Evolutionary conservation across 2,329 filamentous ascomycete genomes (phyloP).

Genomic region (Chrysoporthe deuterocubensis): DNA sequence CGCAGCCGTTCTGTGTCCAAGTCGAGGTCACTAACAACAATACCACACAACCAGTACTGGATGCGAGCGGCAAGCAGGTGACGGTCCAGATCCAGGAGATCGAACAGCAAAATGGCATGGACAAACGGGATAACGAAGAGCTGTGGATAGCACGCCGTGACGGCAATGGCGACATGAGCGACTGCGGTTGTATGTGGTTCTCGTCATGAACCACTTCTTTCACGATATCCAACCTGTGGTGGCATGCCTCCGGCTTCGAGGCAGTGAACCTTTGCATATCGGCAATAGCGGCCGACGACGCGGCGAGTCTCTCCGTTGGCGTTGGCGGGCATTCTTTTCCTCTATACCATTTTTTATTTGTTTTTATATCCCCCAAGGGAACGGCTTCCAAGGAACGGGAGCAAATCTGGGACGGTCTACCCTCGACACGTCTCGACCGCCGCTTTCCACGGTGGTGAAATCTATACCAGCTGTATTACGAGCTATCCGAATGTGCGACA

Average conservation of each 20-base stretch:
- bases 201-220: slow-evolving; percentile 42
- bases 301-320: neutral
- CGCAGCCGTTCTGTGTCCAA: slow-evolving; percentile 52
- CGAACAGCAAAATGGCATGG: slow-evolving; percentile 29
- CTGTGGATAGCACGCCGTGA: slow-evolving; percentile 29
- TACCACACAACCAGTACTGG: slow-evolving; percentile 41
- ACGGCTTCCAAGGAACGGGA: neutral
- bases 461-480: slow-evolving; percentile 2
- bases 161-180: slow-evolving; percentile 45
- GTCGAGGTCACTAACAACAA: slow-evolving; percentile 49
- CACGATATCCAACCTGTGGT: neutral
- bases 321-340: neutral
- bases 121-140: slow-evolving; percentile 18
- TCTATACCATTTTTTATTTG: neutral
- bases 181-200: slow-evolving; percentile 61
- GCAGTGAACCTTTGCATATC: neutral
- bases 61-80: slow-evolving; percentile 45
- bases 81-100: slow-evolving; percentile 51
- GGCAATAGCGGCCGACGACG: neutral
- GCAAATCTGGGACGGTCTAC: neutral
- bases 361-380: neutral
- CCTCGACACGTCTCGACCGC: neutral
- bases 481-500: slow-evolving; percentile 6
- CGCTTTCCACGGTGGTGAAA: neutral
- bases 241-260: neutral